Evolutionary conservation across 331 rosid species (phyloP).

Genomic region (Phaseolus coccineus): DNA sequence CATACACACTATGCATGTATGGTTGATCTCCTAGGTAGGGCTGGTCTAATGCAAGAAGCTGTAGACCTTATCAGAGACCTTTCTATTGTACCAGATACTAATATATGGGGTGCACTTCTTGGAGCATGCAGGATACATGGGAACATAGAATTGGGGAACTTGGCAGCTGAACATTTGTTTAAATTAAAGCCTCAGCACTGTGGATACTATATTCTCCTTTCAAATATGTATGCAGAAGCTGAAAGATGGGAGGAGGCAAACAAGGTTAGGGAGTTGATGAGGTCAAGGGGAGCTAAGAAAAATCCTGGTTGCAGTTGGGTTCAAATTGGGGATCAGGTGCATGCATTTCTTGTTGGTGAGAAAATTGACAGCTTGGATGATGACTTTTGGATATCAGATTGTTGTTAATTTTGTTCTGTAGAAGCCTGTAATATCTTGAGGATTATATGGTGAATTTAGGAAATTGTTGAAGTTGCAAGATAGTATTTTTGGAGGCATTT

Average conservation of each 20-base stretch:
- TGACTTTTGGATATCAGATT: constrained; percentile 1
- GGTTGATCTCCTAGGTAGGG: constrained; percentile 89
- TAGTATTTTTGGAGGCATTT: not conserved
- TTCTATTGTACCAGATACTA: constrained; percentile 67
- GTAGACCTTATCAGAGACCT: constrained; percentile 64
- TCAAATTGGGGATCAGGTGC: constrained; percentile 63
- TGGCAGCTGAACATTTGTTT: constrained; percentile 83
- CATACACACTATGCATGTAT: constrained; percentile 82
- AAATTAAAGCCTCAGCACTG: constrained; percentile 73
- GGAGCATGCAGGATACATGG: constrained; percentile 89
- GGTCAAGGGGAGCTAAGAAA: constrained; percentile 74
- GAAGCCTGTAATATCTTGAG: not conserved
- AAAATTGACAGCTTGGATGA: constrained; percentile 55
- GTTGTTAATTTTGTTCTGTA: too few relatives aligned
- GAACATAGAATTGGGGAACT: constrained; percentile 67
- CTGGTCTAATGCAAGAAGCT: constrained; percentile 81
- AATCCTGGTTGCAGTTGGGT: constrained; percentile 84
- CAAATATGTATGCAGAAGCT: constrained; percentile 90
- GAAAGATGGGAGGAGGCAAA: constrained; percentile 91
- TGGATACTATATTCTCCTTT: constrained; percentile 85
- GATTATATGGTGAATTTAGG: not conserved
- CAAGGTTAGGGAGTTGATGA: constrained; percentile 80
- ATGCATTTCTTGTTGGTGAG: constrained; percentile 74
- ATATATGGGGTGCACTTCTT: constrained; percentile 87
- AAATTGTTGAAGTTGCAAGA: not conserved